phyloP scores from a whole-genome alignment of 805 yeast genomes.

The Komagataella pseudopastoris region DNA sequence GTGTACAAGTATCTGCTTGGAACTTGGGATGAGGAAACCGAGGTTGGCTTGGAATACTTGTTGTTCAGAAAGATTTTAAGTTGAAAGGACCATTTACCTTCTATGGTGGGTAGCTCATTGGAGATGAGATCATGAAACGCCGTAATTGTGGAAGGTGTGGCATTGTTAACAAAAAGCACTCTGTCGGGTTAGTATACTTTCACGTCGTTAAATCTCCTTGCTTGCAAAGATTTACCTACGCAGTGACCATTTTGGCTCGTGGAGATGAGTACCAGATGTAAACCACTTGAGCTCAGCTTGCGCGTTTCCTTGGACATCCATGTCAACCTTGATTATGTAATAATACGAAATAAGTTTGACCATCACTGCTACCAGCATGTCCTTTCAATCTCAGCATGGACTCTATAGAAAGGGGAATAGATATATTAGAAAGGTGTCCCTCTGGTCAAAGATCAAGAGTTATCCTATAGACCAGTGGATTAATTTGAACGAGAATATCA shows the following conservation, averaged over 20 bases:
- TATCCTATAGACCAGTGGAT: constrained; percentile 14
- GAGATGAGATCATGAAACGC: constrained; percentile 60
- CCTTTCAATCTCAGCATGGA: neutral
- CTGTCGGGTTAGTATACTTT: constrained; percentile 8
- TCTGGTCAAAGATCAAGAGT: neutral
- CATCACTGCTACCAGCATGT: neutral
- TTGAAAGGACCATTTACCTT: constrained; percentile 59
- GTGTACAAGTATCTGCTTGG: constrained; percentile 34
- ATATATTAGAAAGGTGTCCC: neutral
- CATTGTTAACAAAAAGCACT: constrained; percentile 26
- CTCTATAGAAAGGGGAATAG: neutral
- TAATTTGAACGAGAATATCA: constrained; percentile 10
- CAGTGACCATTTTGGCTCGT: neutral
- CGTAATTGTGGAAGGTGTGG: constrained; percentile 47
- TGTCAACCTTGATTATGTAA: neutral
- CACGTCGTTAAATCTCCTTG: neutral
- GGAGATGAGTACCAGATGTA: neutral
- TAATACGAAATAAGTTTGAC: neutral
- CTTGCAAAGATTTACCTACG: neutral
- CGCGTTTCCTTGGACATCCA: neutral
- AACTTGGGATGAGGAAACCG: constrained; percentile 20
- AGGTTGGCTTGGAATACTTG: constrained; percentile 30
- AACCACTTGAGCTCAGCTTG: neutral
- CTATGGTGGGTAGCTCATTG: constrained; percentile 46
- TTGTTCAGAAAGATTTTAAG: constrained; percentile 58